Conservation (phyloP, 148 eudicot species). For the Simmondsia chinensis region DNA sequence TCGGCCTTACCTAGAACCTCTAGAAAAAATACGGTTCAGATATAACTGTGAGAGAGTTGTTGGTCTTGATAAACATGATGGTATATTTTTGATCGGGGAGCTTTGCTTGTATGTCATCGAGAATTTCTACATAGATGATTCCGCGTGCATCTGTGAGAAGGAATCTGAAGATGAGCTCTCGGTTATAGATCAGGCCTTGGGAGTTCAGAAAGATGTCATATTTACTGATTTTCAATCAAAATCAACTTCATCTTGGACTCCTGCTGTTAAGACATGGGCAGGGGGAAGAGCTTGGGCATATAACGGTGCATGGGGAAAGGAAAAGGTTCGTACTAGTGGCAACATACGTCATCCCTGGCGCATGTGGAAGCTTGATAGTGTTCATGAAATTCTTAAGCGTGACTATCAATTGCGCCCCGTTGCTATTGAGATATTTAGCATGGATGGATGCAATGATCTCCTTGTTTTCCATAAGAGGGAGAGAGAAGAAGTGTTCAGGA, state of each 20-base stretch:
- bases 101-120: conserved; percentile 82
- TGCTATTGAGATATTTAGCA: conserved; percentile 96
- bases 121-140: conserved; percentile 77
- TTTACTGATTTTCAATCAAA: conserved; percentile 75
- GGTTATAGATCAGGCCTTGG: conserved; percentile 91
- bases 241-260: conserved; percentile 78
- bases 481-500: conserved; percentile 95
- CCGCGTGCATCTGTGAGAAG: conserved; percentile 93
- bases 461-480: conserved; percentile 97
- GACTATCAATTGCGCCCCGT: conserved; percentile 99
- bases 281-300: conserved; percentile 99
- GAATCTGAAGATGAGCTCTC: conserved; percentile 90
- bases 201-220: conserved; percentile 82
- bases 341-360: conserved; percentile 86
- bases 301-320: conserved; percentile 99
- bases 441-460: conserved; percentile 99
- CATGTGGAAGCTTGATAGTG: conserved; percentile 98
- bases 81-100: conserved; percentile 94
- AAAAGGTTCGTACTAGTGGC: conserved; percentile 66
- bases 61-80: conserved; percentile 98
- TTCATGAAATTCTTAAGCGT: conserved; percentile 94
- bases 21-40: conserved; percentile 71
- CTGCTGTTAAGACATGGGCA: conserved; percentile 37
- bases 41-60: conserved; percentile 95
- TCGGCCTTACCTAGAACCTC: conserved; percentile 82